phyloP scores from a whole-genome alignment of 257 asterid genomes.

The Gentiana straminea region DNA sequence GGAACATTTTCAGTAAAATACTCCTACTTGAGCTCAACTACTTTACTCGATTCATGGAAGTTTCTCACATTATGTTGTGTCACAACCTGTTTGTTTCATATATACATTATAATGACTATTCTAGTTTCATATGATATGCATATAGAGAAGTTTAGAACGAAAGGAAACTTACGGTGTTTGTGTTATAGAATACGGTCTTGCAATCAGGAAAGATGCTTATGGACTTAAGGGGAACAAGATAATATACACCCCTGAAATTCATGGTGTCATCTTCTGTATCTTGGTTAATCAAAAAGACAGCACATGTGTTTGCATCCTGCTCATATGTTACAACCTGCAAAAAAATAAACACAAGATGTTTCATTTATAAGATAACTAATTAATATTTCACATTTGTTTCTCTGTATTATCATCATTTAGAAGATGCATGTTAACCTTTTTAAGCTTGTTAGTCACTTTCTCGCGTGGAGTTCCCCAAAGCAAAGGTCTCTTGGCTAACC shows the following conservation, averaged over 20 bases:
- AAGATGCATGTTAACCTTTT: conserved; percentile 38
- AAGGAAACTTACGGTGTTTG: conserved; percentile 45
- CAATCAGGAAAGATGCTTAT: conserved; percentile 92
- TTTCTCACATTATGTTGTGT: conserved; percentile 79
- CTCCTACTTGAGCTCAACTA: conserved; percentile 47
- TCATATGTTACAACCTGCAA: conserved; percentile 50
- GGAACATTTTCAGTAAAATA: conserved; percentile 51
- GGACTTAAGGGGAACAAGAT: conserved; percentile 53
- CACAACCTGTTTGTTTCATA: conserved; percentile 53
- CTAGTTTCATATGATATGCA: no score
- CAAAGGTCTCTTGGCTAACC: conserved; percentile 60
- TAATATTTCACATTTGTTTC: no score
- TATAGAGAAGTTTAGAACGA: no score
- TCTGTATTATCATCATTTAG: no score
- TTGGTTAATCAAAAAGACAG: conserved; percentile 75
- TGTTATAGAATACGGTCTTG: conserved; percentile 76
- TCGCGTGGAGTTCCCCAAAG: conserved; percentile 57
- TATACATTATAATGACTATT: no score
- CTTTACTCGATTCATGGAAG: conserved; percentile 29
- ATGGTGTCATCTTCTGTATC: conserved; percentile 26
- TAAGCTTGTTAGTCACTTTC: conserved; percentile 22
- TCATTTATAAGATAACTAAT: not conserved
- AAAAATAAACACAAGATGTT: not conserved
- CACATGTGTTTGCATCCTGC: conserved; percentile 37
- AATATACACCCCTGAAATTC: conserved; percentile 50